Evolutionary conservation across 345 rosid species (phyloP).

Genomic region (Linum usitatissimum): DNA sequence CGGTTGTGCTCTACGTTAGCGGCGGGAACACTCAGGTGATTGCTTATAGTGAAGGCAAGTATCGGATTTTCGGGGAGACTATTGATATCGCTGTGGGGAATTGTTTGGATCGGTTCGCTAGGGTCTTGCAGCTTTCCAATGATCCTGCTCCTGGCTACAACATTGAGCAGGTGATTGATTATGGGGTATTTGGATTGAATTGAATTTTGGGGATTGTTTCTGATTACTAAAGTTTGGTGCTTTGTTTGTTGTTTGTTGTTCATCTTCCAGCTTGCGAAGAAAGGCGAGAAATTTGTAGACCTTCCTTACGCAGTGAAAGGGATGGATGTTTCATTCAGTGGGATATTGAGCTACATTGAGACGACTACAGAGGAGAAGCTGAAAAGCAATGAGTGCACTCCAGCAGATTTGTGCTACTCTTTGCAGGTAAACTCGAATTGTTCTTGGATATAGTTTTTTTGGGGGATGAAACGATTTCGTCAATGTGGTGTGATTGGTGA

Average conservation of each 20-base stretch:
- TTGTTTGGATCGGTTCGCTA: constrained; percentile 90
- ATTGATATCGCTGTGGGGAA: constrained; percentile 98
- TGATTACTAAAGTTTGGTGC: no score
- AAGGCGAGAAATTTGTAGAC: constrained; percentile 80
- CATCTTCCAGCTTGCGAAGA: constrained; percentile 70
- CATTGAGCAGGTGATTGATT: constrained; percentile 67
- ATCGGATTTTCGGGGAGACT: constrained; percentile 85
- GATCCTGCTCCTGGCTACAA: constrained; percentile 99
- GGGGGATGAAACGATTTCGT: no score
- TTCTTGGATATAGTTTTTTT: no score
- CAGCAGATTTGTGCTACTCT: constrained; percentile 90
- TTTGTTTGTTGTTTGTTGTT: not conserved
- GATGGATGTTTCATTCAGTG: constrained; percentile 96
- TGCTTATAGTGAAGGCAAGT: constrained; percentile 92
- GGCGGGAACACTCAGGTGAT: constrained; percentile 99
- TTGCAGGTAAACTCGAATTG: constrained; percentile 47
- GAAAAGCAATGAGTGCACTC: constrained; percentile 68
- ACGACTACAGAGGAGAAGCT: constrained; percentile 76
- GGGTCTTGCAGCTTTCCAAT: constrained; percentile 80
- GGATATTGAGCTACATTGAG: constrained; percentile 86
- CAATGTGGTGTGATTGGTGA: not conserved
- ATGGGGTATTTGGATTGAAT: not conserved
- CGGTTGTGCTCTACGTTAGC: constrained; percentile 89
- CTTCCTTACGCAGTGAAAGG: constrained; percentile 95
- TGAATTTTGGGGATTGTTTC: not conserved